These are phyloP conservation scores for Paramecium primaurelia DNA, from an alignment of 73 alveolate species.

Conservation along the genomic window DNA sequence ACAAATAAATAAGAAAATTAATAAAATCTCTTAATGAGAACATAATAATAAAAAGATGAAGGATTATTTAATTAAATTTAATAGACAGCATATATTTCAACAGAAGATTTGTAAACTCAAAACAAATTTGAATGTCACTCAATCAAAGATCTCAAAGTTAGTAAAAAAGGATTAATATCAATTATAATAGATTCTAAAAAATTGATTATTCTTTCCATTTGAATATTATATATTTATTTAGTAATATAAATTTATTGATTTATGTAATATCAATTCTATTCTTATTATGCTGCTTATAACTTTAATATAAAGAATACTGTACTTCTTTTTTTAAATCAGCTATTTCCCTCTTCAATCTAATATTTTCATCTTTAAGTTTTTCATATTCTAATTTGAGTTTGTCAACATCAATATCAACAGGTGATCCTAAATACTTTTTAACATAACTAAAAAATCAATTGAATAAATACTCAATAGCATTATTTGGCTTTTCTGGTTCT, in stretches of 20 bases:
- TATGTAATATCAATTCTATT: background rate
- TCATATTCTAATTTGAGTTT: slow-evolving; percentile 83
- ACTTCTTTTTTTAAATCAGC: slow-evolving; percentile 83
- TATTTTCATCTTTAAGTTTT: slow-evolving; percentile 79
- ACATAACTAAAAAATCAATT: slow-evolving; percentile 58
- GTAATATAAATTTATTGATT: background rate
- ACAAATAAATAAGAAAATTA: background rate
- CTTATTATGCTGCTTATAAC: slow-evolving; percentile 8
- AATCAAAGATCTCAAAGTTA: background rate
- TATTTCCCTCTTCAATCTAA: slow-evolving; percentile 72
- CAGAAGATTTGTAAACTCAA: background rate
- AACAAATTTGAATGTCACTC: background rate
- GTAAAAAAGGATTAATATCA: background rate
- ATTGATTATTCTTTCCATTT: slow-evolving; percentile 1
- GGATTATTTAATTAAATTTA: background rate
- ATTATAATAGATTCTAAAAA: background rate
- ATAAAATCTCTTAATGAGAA: background rate
- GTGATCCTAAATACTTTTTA: slow-evolving; percentile 86
- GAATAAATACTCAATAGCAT: slow-evolving; percentile 77
- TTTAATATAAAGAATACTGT: background rate
- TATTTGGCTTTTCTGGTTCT: slow-evolving; percentile 92
- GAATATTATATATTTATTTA: background rate
- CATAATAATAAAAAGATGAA: background rate
- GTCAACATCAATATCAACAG: slow-evolving; percentile 92
- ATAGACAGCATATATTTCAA: background rate